Base-by-base conservation (phyloP, 257 asterid genomes). In the Fraxinus excelsior region DNA sequence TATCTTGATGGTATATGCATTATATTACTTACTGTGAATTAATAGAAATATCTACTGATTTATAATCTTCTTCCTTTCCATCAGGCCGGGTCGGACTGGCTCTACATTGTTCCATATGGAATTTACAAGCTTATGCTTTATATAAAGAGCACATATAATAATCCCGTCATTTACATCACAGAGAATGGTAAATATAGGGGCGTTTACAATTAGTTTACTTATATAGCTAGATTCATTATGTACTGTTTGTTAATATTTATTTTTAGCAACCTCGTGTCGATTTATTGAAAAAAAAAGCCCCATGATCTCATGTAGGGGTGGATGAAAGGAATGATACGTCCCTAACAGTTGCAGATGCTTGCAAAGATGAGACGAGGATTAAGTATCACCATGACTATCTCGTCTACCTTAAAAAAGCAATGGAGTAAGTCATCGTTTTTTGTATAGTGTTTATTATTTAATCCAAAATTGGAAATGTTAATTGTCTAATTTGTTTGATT, bases 111-210 rank as follows among this genome's bases (percentile, higher is more conserved):
- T 42, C 51, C 51, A 42, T 0, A 19, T 0, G 86, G 88, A 56
- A 74, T 85, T 10, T 46, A 44, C 67, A 35, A 72, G 46, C 82
- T 85, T 71, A 21, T 85, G 8, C 11, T n/a, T 0, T 58, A 77
- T 70, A 62, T 74, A 1, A 34, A 82, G 40, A 2, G 37, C 0
- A 62, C 21, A 8, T 85, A 82, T 29, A 70, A 80, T 28, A 69
- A 77, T 72, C 84, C 86, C 6, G 0, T 74, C 32, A 77, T 82
- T 67, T 85, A 74, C 72, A 80, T 85, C 7, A 82, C 86, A 2
- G 86, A 82, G 65, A 85, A 85, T 72, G 84, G 86, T 85, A 79
- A 26, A 42, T 42, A 12, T 11, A 40, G 11, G 11, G 49, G 44
- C 9, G 44, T 11, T 38, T 11, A 40, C 6, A 32, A 32, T 11